A percentile compares a stretch with the other conserved stretches of the same genome.
Evolutionary conservation across 257 asterid species (phyloP).

Genomic region (Nicotiana benthamiana): DNA sequence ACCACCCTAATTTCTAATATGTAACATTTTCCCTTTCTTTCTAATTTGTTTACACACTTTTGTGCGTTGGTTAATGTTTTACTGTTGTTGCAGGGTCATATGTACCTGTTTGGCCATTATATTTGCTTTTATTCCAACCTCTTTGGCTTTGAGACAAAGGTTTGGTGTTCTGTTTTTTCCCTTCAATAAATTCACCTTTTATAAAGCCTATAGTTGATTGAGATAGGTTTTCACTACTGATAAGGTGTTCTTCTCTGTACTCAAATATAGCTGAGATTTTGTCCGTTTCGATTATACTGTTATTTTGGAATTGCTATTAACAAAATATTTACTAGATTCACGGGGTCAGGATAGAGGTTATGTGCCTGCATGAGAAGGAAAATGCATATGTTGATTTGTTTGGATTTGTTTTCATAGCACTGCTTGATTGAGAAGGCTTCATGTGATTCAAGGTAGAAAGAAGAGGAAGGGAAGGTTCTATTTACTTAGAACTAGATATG

Average conservation of each 20-base stretch:
- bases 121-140: slow-evolving; percentile 96
- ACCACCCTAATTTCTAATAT: neutral
- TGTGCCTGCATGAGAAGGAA: neutral
- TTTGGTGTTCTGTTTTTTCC: slow-evolving; percentile 15
- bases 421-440: neutral
- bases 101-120: slow-evolving; percentile 70
- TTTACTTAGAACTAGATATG: neutral
- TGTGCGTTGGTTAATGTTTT: neutral
- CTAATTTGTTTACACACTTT: slow-evolving; percentile 2
- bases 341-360: neutral
- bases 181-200: neutral
- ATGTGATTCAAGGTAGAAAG: neutral
- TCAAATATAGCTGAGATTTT: neutral
- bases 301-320: neutral
- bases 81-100: slow-evolving; percentile 79
- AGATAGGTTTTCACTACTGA: neutral
- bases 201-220: neutral
- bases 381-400: neutral
- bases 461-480: neutral
- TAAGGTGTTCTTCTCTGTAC: neutral
- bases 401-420: neutral
- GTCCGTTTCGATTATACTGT: neutral
- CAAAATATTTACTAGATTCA: neutral
- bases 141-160: slow-evolving; percentile 98
- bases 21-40: neutral